These are phyloP conservation scores for Parachaetomium inaequale DNA, from an alignment of 495 filamentous ascomycete genomes.

Conservation along the genomic window DNA sequence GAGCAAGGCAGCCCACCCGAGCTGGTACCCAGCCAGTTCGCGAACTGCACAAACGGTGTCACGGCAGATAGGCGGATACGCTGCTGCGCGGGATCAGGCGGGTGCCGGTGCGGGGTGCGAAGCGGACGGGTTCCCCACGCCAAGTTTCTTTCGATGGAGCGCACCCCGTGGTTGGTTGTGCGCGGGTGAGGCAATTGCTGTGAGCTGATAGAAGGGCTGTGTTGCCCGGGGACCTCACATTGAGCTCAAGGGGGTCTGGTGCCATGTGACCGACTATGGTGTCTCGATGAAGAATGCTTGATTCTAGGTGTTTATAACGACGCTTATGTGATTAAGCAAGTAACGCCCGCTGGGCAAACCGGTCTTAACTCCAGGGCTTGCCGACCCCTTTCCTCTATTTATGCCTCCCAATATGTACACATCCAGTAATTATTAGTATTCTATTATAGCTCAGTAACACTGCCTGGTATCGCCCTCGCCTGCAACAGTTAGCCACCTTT, in stretches of 20 bases:
- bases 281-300: no score
- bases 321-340: no score
- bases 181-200: not conserved
- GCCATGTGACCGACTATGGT: no score
- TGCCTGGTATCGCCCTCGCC: conserved; percentile 17
- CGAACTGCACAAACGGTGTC: not conserved
- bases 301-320: no score
- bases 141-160: not conserved
- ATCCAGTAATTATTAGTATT: not conserved
- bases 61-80: conserved; percentile 3
- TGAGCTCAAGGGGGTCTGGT: no score
- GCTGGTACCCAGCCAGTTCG: no score
- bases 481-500: not conserved
- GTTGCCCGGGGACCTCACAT: not conserved
- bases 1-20: no score
- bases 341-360: not conserved
- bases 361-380: not conserved
- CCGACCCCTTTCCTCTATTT: not conserved
- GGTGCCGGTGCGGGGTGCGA: not conserved
- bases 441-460: conserved; percentile 13
- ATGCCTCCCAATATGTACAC: not conserved
- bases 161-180: not conserved
- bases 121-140: not conserved
- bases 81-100: not conserved
- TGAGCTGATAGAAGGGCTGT: not conserved